These are phyloP conservation scores for Populus hybrid DNA, from an alignment of 441 rosid genomes.

Conservation along the genomic window DNA sequence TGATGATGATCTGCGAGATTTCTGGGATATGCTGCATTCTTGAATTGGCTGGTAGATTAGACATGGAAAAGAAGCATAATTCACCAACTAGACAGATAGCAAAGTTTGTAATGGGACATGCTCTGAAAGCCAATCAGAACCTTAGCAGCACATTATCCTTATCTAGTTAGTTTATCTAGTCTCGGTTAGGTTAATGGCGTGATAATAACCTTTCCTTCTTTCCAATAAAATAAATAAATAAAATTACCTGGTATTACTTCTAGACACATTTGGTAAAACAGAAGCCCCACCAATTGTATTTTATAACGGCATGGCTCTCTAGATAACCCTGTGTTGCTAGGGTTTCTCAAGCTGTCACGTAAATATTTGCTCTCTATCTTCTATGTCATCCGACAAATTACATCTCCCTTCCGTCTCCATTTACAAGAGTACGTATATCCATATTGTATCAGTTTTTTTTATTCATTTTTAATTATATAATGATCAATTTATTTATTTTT, in stretches of 20 bases:
- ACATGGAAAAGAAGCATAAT: neutral
- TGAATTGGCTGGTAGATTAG: slow-evolving; percentile 12
- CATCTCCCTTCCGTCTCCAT: neutral
- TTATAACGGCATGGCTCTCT: neutral
- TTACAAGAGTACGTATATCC: neutral
- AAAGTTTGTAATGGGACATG: slow-evolving; percentile 7
- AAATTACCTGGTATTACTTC: neutral
- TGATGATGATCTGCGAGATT: slow-evolving; percentile 27
- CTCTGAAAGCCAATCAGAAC: neutral
- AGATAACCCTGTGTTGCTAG: slow-evolving; percentile 11
- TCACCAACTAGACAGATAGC: slow-evolving; percentile 6
- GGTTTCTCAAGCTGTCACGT: slow-evolving; percentile 26
- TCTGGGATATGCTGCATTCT: slow-evolving; percentile 31
- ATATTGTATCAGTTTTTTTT: neutral
- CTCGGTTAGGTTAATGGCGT: slow-evolving; percentile 5
- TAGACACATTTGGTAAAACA: slow-evolving; percentile 2
- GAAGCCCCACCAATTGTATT: neutral
- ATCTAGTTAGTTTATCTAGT: neutral
- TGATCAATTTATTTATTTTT: neutral
- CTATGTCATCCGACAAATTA: neutral
- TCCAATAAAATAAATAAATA: neutral
- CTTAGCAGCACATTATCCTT: neutral
- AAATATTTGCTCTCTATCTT: neutral
- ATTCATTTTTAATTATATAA: neutral
- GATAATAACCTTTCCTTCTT: neutral